Evolutionary conservation across 192 early-diverging fungal species (phyloP), one percentile per base, ranked within the genome.

Genomic region (Funneliformis mosseae): DNA sequence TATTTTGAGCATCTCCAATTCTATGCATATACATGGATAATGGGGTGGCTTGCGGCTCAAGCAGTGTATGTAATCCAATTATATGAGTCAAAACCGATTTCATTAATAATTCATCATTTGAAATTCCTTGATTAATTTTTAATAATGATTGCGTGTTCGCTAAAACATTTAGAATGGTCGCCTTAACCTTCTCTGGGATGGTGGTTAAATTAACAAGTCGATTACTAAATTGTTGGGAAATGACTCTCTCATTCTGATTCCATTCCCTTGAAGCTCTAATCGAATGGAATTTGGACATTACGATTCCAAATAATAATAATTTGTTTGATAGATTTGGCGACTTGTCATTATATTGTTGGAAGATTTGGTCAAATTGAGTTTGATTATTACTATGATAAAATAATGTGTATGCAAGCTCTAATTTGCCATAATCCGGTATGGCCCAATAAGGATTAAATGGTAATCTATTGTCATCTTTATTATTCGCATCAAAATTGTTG

Each of bases 361-460:
- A n/a, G 7, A 80, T 8, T 39, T 11, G 4, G 27, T 60, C 27
- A 3, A 80, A 63, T 21, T 25, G 70, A n/a, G n/a, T 42, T 28
- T 6, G 33, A 28, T 80, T 59, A 43, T 74, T 39, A 14, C 18
- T 5, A 39, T n/a, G 59, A 41, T 55, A 55, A 4, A 76, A 42
- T n/a, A 28, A 23, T 0, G 43, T 33, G 28, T 41, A 74, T 0
- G 79, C 72, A 8, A 62, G 59, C 45, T 80, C 79, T 16, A 59
- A 45, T 38, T 76, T 46, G 5, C 21, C 28, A 39, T 74, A 80
- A 21, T 50, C 21, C 9, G 25, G 25, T 11, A 80, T 4, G 8
- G 33, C n/a, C 41, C 72, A 61, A 46, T 62, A 80, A 21, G 79
- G 79, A 76, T 80, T 80, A 46, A 80, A 80, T 46, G 79, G 79